Evolutionary conservation across 1,284 basidiomycete species (phyloP).

Genomic region (Prillingera fragicola): DNA sequence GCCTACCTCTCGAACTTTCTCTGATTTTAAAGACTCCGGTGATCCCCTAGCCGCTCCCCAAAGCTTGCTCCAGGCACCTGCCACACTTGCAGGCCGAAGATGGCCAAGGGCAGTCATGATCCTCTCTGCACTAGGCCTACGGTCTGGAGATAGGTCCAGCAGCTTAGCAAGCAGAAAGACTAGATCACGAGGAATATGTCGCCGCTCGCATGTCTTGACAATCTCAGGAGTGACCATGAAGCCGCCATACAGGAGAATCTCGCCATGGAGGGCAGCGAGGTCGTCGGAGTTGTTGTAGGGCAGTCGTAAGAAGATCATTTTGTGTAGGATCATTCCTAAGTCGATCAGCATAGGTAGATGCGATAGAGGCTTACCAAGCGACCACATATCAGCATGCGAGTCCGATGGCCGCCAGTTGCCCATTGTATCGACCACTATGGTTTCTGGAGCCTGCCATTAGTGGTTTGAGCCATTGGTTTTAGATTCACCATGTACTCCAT

Average conservation of each 20-base stretch:
- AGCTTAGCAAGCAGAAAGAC: constrained; percentile 67
- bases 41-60: too few species aligned
- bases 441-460: constrained; percentile 62
- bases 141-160: constrained; percentile 57
- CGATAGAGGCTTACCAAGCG: constrained; percentile 47
- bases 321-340: constrained; percentile 80
- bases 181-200: constrained; percentile 63
- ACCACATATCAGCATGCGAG: constrained; percentile 63
- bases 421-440: constrained; percentile 52
- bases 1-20: too few species aligned
- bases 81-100: background rate
- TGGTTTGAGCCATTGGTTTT: too few species aligned
- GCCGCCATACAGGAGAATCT: constrained; percentile 71
- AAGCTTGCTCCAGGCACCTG: too few species aligned
- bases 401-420: constrained; percentile 67
- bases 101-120: constrained; percentile 46
- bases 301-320: constrained; percentile 77
- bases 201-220: constrained; percentile 57
- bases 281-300: constrained; percentile 67
- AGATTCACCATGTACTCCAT: constrained; percentile 54
- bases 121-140: constrained; percentile 65
- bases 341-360: background rate
- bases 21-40: too few species aligned
- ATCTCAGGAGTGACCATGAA: constrained; percentile 59
- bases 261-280: constrained; percentile 59